A percentile compares a stretch with the other conserved stretches of the same genome.
These are phyloP conservation scores for Lophiotrema nucula DNA, from an alignment of 495 filamentous ascomycete genomes.

Conservation along the genomic window DNA sequence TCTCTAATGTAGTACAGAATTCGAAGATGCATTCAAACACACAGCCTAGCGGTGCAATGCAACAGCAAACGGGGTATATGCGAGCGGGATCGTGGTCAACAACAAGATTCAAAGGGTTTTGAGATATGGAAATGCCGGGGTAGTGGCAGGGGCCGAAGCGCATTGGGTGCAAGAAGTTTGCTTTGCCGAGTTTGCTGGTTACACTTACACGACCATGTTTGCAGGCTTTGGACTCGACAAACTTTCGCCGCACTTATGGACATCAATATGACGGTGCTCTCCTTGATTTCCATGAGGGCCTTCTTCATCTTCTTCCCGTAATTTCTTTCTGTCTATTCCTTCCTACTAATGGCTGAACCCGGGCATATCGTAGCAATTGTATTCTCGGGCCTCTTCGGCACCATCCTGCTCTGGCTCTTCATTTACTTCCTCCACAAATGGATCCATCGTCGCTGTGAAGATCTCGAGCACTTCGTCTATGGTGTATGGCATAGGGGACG, in stretches of 20 bases:
- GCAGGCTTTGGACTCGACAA: background rate
- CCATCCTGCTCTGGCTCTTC: slow-evolving; percentile 16
- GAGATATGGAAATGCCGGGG: too few species aligned
- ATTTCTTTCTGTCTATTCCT: background rate
- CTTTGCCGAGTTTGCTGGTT: background rate
- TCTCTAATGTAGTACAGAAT: too few species aligned
- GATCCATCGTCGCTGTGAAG: slow-evolving; percentile 1
- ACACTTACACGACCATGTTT: background rate
- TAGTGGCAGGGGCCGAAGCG: background rate
- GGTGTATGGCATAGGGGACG: background rate
- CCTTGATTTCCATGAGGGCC: background rate
- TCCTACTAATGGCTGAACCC: slow-evolving; percentile 5
- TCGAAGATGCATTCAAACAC: too few species aligned
- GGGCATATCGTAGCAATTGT: slow-evolving; percentile 13
- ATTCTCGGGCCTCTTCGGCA: slow-evolving; percentile 19
- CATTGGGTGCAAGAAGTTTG: background rate
- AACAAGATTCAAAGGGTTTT: too few species aligned
- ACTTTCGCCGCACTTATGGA: background rate
- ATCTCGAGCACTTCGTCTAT: background rate
- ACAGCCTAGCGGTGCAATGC: too few species aligned
- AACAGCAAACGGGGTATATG: too few species aligned
- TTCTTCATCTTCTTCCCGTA: background rate
- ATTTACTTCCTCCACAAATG: slow-evolving; percentile 18
- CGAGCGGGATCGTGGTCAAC: too few species aligned
- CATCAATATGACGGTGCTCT: background rate